Base-by-base conservation (phyloP, 345 rosid genomes). In the Eucalyptus pauciflora region DNA sequence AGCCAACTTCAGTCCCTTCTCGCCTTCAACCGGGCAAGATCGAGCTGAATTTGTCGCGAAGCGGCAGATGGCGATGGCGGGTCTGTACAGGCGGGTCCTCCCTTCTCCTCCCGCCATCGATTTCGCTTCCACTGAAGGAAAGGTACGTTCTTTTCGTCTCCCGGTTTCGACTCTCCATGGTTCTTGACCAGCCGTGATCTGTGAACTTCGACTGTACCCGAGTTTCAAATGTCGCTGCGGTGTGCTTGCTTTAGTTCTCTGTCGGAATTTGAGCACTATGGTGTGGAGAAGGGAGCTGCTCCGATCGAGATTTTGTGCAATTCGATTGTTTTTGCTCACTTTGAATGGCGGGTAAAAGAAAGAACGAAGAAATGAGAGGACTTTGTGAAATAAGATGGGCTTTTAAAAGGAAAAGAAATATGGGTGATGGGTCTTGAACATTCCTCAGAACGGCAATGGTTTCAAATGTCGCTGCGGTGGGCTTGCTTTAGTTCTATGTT, bases 101-200 rank as follows among this genome's bases (percentile, higher is more conserved):
- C 94, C 96, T 17, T 94, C 98, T 31, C 99, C 97, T 80, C 97
- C 96, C 25, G 98, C 97, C 4, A 91, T 97, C 45, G 99, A 96
- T 33, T 97, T 97, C 91, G 95, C 99, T 87, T 96, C 99, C 71
- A 60, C 93, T 20, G 94, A 95, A 91, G 97, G 99, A 51, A 97
- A 95, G 96, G 99, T 95, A 85, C 76, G 87, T 46, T 86, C 9
- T 52, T 85, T 89, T 41, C 13, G 45, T 5, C 86, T 86, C 48
- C 27, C 80, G 58, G 13, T 88, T 76, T 88, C 50, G 37, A 1
- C 58, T 31, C 45, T 46, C 29, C 46, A 33, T 25, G 31, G 3
- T 54, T 86, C 46, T 13, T 71, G 50, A 52, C 14, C 9, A 45
- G 51, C 50, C 52, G 31, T 71, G 37, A 13, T 60, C 69, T 33